Conservation (phyloP, 768 basidiomycete genomes). For the Phaeotremella fagi region DNA sequence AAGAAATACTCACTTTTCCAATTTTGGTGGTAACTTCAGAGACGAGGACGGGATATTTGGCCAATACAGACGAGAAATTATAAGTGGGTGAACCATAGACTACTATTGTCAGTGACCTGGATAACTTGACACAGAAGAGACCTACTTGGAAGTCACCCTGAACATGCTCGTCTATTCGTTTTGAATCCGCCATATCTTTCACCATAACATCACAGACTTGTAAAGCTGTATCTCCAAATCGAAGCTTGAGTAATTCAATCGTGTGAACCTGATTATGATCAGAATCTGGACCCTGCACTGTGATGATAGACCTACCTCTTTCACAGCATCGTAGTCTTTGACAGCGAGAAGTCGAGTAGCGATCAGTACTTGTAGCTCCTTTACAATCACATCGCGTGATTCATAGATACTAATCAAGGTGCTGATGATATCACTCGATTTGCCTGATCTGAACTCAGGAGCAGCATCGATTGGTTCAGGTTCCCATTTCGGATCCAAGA, state of each 20-base stretch:
- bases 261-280: constrained; percentile 64
- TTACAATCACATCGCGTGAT: constrained; percentile 91
- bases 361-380: constrained; percentile 85
- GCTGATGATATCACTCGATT: constrained; percentile 87
- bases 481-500: constrained; percentile 85
- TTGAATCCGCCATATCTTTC: constrained; percentile 92
- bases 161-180: constrained; percentile 79
- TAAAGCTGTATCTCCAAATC: constrained; percentile 87
- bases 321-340: constrained; percentile 71
- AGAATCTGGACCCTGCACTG: not conserved
- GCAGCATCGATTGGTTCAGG: constrained; percentile 97
- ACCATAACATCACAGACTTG: constrained; percentile 99
- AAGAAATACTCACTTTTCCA: constrained; percentile 60
- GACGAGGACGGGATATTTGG: constrained; percentile 70
- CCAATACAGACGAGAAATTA: constrained; percentile 95
- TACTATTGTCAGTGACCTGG: constrained; percentile 33
- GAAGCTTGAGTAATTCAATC: constrained; percentile 87
- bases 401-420: constrained; percentile 97
- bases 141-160: constrained; percentile 67
- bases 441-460: constrained; percentile 86
- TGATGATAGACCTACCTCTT: constrained; percentile 56
- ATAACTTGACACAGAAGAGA: not conserved
- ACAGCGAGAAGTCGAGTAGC: constrained; percentile 79
- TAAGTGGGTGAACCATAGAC: constrained; percentile 75
- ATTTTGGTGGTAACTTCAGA: constrained; percentile 76